Conservation (phyloP, 768 basidiomycete genomes). For the Pulveroboletus sp. region DNA sequence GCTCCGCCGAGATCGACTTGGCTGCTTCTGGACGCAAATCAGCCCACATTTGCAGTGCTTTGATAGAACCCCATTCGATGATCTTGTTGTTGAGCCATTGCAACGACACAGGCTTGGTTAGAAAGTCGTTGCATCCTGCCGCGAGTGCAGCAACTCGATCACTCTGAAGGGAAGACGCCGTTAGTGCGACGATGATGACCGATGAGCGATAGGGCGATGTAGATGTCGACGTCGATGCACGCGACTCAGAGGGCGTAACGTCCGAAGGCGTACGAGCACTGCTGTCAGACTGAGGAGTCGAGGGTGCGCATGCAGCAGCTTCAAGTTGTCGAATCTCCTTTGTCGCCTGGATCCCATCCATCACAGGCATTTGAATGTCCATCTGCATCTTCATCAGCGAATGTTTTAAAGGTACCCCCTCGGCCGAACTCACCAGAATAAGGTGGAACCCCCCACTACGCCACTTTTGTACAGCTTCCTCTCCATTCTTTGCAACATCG, state of each 20-base stretch:
- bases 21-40: conserved; percentile 65
- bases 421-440: conserved; percentile 66
- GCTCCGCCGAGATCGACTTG: conserved; percentile 43
- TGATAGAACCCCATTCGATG: conserved; percentile 99
- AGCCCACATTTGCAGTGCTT: conserved; percentile 89
- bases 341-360: conserved; percentile 97
- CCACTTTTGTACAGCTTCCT: conserved; percentile 96
- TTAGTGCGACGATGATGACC: conserved; percentile 98
- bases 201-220: conserved; percentile 78
- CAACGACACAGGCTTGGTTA: conserved; percentile 94
- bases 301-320: conserved; percentile 62
- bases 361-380: conserved; percentile 99
- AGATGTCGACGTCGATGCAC: conserved; percentile 32
- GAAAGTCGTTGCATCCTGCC: conserved; percentile 97
- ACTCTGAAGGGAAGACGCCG: conserved; percentile 90
- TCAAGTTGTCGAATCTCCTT: conserved; percentile 91
- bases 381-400: conserved; percentile 55
- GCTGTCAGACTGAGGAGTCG: conserved; percentile 60
- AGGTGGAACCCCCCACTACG: conserved; percentile 88
- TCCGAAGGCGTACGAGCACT: conserved; percentile 50
- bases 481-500: conserved; percentile 90
- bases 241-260: conserved; percentile 42
- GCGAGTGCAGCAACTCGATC: conserved; percentile 97
- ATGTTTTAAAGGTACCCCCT: background rate
- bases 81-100: conserved; percentile 98